A percentile compares a stretch with the other conserved stretches of the same genome.
phyloP scores from a whole-genome alignment of 2,329 filamentous ascomycete species.

The Huntiella decipiens region DNA sequence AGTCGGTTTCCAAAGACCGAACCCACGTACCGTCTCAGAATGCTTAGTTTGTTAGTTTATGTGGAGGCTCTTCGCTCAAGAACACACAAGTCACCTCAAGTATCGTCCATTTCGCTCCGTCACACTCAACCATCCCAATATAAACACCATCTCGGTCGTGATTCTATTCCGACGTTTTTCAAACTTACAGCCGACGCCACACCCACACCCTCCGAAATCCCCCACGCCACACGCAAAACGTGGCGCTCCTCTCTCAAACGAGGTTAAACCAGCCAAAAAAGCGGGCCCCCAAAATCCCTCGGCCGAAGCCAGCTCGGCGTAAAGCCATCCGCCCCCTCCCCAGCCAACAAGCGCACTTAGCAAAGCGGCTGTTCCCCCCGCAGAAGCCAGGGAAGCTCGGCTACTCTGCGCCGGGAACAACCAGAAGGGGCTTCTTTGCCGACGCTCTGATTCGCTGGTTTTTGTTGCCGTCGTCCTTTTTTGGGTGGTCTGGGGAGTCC shows the following conservation, averaged over 20 bases:
- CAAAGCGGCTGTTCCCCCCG: background rate
- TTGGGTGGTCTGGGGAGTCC: no score
- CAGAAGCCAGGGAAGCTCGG: background rate
- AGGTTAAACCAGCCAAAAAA: background rate
- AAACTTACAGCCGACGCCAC: background rate
- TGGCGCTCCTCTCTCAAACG: background rate
- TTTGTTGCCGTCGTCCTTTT: background rate
- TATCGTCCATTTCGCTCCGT: no score
- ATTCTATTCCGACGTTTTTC: no score
- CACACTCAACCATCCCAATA: no score
- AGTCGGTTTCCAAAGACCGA: no score
- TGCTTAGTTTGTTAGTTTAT: no score
- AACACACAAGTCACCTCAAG: no score
- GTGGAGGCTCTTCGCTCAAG: no score
- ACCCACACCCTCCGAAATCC: background rate
- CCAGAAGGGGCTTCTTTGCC: background rate
- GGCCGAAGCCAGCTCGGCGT: conserved; percentile 11
- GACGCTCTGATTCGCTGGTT: background rate
- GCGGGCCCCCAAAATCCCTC: background rate
- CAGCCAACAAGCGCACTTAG: conserved; percentile 5
- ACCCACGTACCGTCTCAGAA: no score
- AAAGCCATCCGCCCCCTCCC: conserved; percentile 2
- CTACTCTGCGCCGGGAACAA: background rate
- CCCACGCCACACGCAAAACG: background rate
- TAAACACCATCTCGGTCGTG: no score